These are phyloP conservation scores for Paraphaeosphaeria sporulosa DNA, from an alignment of 2,329 filamentous ascomycete genomes.

Conservation along the genomic window DNA sequence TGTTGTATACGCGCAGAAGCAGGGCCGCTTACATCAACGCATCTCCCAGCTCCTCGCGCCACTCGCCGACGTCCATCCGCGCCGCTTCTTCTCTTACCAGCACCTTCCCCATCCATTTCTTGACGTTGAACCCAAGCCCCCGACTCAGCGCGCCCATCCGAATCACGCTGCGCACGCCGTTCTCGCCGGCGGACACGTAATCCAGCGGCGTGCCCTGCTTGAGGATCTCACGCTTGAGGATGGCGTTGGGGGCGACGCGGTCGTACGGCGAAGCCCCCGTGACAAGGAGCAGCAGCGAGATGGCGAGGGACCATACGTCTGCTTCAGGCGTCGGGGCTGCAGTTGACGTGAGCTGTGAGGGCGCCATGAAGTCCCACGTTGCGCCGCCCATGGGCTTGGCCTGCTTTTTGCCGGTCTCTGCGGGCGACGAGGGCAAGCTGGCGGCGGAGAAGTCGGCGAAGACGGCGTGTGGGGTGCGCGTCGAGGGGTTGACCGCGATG, in stretches of 20 bases:
- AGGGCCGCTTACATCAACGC: constrained; percentile 6
- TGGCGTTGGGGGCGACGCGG: constrained; percentile 49
- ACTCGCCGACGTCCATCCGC: constrained; percentile 41
- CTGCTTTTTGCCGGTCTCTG: constrained; percentile 1
- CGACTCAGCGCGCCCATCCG: constrained; percentile 39
- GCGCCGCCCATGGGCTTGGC: constrained; percentile 49
- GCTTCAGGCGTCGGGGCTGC: constrained; percentile 39
- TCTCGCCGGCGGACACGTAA: constrained; percentile 48
- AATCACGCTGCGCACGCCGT: constrained; percentile 36
- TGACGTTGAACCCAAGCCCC: constrained; percentile 33
- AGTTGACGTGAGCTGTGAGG: constrained; percentile 34
- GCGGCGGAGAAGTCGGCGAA: constrained; percentile 56
- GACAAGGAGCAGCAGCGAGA: constrained; percentile 54
- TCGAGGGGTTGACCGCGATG: constrained; percentile 28
- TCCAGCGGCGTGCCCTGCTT: constrained; percentile 52
- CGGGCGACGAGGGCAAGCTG: not conserved
- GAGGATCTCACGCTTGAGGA: constrained; percentile 54
- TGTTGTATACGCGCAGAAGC: not conserved
- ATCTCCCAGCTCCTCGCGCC: constrained; percentile 30
- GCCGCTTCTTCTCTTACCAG: constrained; percentile 39
- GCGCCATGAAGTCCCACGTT: constrained; percentile 58
- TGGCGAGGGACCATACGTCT: constrained; percentile 56
- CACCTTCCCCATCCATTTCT: constrained; percentile 49
- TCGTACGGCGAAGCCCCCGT: constrained; percentile 53
- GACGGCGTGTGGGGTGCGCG: constrained; percentile 30